Conservation (phyloP, 164 flowering plant genomes). For the Magnolia officinalis region DNA sequence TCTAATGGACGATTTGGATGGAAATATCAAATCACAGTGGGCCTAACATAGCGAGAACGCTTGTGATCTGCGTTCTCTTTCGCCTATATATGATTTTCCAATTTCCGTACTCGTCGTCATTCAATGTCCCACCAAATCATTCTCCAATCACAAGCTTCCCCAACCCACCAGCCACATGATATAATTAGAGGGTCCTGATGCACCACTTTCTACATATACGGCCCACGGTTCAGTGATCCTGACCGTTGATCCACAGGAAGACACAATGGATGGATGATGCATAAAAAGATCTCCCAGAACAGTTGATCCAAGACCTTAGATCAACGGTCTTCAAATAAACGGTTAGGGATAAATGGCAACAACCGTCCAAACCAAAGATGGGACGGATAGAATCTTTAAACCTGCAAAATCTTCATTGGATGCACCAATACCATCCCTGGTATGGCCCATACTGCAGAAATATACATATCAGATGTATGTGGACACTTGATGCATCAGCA, state of each 20-base stretch:
- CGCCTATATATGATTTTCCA: no score
- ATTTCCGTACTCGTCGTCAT: neutral
- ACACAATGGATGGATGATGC: neutral
- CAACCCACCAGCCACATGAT: neutral
- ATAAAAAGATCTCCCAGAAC: no score
- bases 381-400: no score
- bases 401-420: neutral
- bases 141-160: constrained; percentile 3
- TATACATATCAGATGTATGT: neutral
- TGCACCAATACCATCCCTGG: no score
- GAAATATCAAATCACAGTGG: no score
- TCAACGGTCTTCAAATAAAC: no score
- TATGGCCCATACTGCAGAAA: neutral
- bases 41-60: no score
- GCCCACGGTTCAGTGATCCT: neutral
- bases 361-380: no score
- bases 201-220: neutral
- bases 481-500: neutral
- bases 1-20: no score
- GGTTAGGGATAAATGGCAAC: no score
- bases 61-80: no score
- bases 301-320: no score
- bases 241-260: neutral
- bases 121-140: constrained; percentile 1
- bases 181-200: neutral